Evolutionary conservation across 352 stramenopile genomes (phyloP).

Genomic region (Pythium sukuiense): DNA sequence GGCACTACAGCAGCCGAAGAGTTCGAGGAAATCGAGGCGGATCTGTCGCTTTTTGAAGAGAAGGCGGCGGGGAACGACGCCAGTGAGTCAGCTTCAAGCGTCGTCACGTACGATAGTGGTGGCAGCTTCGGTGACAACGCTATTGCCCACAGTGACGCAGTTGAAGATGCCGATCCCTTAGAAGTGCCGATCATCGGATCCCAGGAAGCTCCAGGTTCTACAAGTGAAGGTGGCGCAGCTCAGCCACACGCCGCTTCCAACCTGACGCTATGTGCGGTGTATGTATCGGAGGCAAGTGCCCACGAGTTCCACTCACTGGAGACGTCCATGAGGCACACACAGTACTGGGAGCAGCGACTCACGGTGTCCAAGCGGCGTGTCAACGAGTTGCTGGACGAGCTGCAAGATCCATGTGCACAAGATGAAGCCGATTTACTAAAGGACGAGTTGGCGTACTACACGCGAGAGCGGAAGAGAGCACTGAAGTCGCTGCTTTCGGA

Average conservation of each 20-base stretch:
- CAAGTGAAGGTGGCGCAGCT: too few species aligned
- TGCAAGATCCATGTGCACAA: not conserved
- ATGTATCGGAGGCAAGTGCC: not conserved
- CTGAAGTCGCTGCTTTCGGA: slow-evolving; percentile 9
- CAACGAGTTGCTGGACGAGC: slow-evolving; percentile 7
- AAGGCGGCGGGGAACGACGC: not conserved
- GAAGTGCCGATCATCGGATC: too few species aligned
- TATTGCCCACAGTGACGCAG: too few species aligned
- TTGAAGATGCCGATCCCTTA: too few species aligned
- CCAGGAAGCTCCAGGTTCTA: too few species aligned
- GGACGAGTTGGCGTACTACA: slow-evolving; percentile 23
- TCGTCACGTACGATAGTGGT: too few species aligned
- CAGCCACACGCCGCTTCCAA: not conserved
- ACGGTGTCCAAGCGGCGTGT: slow-evolving; percentile 22
- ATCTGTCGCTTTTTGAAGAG: not conserved
- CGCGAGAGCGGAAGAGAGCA: slow-evolving; percentile 15
- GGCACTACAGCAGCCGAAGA: not conserved
- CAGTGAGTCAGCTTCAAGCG: too few species aligned
- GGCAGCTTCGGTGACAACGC: too few species aligned
- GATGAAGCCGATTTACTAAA: slow-evolving; percentile 10
- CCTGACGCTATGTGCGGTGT: not conserved
- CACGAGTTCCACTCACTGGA: not conserved
- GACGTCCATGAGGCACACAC: not conserved
- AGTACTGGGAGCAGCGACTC: slow-evolving; percentile 25
- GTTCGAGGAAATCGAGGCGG: not conserved